Percentiles rank a stretch among this genome's conserved stretches.
Evolutionary conservation across 805 yeast genomes (phyloP).

Genomic region (Metschnikowia anglica): DNA sequence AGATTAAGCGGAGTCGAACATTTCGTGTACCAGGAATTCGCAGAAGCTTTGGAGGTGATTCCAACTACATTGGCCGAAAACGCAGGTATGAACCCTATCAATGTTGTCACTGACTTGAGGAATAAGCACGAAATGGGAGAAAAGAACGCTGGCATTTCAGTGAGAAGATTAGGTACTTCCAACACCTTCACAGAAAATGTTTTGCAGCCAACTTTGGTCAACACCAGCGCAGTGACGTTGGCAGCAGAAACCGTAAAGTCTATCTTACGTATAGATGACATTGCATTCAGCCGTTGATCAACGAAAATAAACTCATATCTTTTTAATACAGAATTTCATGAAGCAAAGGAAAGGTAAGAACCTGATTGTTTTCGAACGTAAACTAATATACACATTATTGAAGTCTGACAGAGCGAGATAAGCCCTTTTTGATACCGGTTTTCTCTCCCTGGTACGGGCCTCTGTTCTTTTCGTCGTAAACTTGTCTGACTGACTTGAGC

Average conservation of each 20-base stretch:
- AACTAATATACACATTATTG: slow-evolving; percentile 5
- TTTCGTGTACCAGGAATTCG: slow-evolving; percentile 87
- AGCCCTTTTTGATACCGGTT: slow-evolving; percentile 95
- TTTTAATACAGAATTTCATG: background rate
- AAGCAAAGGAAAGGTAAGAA: background rate
- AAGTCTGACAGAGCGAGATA: slow-evolving; percentile 84
- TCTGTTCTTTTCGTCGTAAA: slow-evolving; percentile 68
- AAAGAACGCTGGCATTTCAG: slow-evolving; percentile 91
- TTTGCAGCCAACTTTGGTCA: slow-evolving; percentile 92
- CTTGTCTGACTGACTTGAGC: slow-evolving; percentile 85
- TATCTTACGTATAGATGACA: slow-evolving; percentile 94
- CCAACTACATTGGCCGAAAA: slow-evolving; percentile 95
- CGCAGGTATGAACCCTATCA: slow-evolving; percentile 89
- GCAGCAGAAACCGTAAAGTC: slow-evolving; percentile 97
- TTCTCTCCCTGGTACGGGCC: slow-evolving; percentile 87
- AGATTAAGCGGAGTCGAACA: slow-evolving; percentile 82
- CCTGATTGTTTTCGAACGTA: background rate
- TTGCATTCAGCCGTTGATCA: slow-evolving; percentile 56
- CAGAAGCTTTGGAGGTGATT: slow-evolving; percentile 85
- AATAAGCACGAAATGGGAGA: slow-evolving; percentile 90
- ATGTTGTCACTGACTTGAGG: slow-evolving; percentile 88
- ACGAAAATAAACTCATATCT: background rate
- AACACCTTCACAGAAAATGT: slow-evolving; percentile 93
- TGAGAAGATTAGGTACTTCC: slow-evolving; percentile 88
- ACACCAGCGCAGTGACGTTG: slow-evolving; percentile 88